A percentile compares a stretch with the other conserved stretches of the same genome.
phyloP scores from a whole-genome alignment of 441 rosid species.

The Corymbia calophylla region DNA sequence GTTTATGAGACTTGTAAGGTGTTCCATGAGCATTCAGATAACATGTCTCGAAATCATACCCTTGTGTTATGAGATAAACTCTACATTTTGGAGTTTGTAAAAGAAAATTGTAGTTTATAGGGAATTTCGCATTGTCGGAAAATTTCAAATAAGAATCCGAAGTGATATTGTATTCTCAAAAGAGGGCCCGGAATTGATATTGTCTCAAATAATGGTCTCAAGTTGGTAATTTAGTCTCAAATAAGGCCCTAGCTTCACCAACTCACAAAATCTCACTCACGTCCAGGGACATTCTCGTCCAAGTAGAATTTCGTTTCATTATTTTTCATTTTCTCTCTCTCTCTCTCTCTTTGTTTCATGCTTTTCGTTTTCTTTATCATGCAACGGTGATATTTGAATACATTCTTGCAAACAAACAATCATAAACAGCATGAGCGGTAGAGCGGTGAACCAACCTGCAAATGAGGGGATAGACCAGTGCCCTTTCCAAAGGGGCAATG shows the following conservation, averaged over 20 bases:
- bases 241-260: too few species aligned
- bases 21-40: fast-evolving
- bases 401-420: neutral
- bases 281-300: too few species aligned
- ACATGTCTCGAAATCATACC: fast-evolving
- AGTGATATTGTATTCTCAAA: fast-evolving
- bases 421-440: neutral
- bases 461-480: neutral
- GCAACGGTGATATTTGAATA: neutral
- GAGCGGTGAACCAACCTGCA: neutral
- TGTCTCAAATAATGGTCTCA: too few species aligned
- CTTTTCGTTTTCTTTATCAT: neutral
- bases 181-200: fast-evolving
- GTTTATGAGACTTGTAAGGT: neutral
- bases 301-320: fast-evolving
- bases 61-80: neutral
- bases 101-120: neutral
- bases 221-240: too few species aligned
- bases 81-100: neutral
- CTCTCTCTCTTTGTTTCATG: too few species aligned
- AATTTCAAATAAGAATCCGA: fast-evolving
- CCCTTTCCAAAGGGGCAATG: neutral
- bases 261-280: too few species aligned
- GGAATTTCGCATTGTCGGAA: neutral
- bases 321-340: too few species aligned